Conservation (phyloP, 805 yeast species). For the Saccharomycopsis capsularis region DNA sequence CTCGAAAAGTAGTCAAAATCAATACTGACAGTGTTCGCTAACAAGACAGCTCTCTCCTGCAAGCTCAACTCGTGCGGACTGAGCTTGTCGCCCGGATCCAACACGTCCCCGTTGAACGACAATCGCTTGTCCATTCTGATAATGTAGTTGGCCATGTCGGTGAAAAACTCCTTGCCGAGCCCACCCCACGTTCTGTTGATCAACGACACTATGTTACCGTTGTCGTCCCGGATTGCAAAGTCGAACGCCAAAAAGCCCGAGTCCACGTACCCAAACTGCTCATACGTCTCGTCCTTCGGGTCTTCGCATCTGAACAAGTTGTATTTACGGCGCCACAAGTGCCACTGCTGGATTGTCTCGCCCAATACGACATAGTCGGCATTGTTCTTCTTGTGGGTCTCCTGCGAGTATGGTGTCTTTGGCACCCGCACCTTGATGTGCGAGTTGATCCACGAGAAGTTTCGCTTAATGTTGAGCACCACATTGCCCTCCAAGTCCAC, state of each 20-base stretch:
- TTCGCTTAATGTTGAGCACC: constrained; percentile 64
- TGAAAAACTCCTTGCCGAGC: constrained; percentile 81
- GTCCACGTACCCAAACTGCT: constrained; percentile 84
- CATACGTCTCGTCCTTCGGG: constrained; percentile 37
- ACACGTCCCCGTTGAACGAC: constrained; percentile 26
- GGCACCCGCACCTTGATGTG: constrained; percentile 73
- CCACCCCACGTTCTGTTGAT: constrained; percentile 96
- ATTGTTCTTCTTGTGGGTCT: constrained; percentile 31
- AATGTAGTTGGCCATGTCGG: constrained; percentile 91
- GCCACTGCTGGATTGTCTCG: constrained; percentile 90
- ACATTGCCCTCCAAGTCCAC: constrained; percentile 57
- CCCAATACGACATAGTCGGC: constrained; percentile 45
- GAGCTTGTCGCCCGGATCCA: constrained; percentile 43
- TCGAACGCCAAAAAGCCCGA: constrained; percentile 82
- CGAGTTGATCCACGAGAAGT: constrained; percentile 84
- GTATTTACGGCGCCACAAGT: constrained; percentile 84
- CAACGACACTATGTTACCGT: constrained; percentile 55
- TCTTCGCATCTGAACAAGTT: constrained; percentile 53
- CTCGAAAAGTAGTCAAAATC: constrained; percentile 97
- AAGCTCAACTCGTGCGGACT: constrained; percentile 47
- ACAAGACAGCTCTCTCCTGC: constrained; percentile 77
- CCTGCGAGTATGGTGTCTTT: constrained; percentile 30
- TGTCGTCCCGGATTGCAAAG: constrained; percentile 64
- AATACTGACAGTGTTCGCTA: constrained; percentile 84
- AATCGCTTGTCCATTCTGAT: constrained; percentile 60